Conservation (phyloP, 2,329 filamentous ascomycete genomes). For the Apiospora phragmitis region DNA sequence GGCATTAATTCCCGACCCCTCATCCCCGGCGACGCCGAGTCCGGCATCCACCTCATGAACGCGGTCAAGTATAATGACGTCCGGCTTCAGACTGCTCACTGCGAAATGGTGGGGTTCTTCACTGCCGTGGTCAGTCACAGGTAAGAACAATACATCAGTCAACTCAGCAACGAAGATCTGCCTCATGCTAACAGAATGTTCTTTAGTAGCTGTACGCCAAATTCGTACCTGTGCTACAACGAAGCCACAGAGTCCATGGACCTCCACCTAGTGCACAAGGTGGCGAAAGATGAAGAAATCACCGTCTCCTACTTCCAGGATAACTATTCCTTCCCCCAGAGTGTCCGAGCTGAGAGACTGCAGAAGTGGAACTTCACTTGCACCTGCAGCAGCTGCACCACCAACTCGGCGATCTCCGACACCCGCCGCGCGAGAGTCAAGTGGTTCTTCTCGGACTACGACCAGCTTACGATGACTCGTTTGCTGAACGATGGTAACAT, state of each 20-base stretch:
- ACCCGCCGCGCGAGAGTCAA: background rate
- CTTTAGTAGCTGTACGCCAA: background rate
- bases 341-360: background rate
- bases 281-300: background rate
- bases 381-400: background rate
- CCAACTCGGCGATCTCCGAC: background rate
- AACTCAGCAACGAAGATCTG: background rate
- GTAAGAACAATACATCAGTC: background rate
- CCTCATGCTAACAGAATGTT: background rate
- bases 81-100: background rate
- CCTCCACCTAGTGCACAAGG: background rate
- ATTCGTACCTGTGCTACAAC: background rate
- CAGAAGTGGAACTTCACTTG: background rate
- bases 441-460: background rate
- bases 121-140: background rate
- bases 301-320: background rate
- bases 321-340: background rate
- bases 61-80: background rate
- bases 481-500: background rate
- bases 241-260: background rate
- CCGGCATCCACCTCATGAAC: background rate
- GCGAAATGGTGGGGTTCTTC: background rate
- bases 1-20: no score
- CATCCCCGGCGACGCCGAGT: background rate
- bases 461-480: background rate